phyloP scores from a whole-genome alignment of 345 rosid species.

The Syzygium aromaticum region DNA sequence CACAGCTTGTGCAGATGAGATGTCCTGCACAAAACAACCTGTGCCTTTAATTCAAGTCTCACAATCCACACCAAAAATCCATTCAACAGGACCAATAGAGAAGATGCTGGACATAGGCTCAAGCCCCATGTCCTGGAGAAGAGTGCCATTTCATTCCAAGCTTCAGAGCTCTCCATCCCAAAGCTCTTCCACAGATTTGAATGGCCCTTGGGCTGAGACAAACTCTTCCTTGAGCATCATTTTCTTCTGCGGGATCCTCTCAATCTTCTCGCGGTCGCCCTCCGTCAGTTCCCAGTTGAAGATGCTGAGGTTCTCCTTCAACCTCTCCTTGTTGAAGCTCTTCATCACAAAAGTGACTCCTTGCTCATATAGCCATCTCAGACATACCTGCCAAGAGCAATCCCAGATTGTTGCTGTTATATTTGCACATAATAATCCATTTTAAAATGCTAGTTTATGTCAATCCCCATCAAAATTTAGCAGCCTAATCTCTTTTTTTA shows the following conservation, averaged over 20 bases:
- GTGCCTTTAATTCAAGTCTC: background rate
- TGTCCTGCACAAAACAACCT: background rate
- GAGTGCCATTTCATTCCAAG: background rate
- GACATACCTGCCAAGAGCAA: conserved; percentile 2
- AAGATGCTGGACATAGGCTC: background rate
- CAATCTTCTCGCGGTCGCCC: conserved; percentile 1
- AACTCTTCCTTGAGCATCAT: conserved; percentile 4
- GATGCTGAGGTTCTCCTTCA: conserved; percentile 7
- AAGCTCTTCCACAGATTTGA: conserved; percentile 5
- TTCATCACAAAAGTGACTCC: conserved; percentile 3
- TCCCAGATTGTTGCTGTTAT: background rate
- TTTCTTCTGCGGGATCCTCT: background rate
- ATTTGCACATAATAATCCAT: background rate
- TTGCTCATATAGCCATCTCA: conserved; percentile 8
- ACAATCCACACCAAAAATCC: background rate
- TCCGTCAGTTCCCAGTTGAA: conserved; percentile 9
- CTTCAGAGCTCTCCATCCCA: conserved; percentile 6
- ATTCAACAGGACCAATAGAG: background rate
- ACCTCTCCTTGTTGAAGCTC: conserved; percentile 10
- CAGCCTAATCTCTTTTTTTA: background rate
- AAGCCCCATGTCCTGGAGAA: background rate
- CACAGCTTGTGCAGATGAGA: background rate
- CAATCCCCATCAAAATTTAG: background rate
- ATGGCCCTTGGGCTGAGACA: conserved; percentile 5
- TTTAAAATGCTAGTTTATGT: background rate